These are phyloP conservation scores for Aspergillus japonicus DNA, from an alignment of 2,329 filamentous ascomycete species.

Conservation along the genomic window DNA sequence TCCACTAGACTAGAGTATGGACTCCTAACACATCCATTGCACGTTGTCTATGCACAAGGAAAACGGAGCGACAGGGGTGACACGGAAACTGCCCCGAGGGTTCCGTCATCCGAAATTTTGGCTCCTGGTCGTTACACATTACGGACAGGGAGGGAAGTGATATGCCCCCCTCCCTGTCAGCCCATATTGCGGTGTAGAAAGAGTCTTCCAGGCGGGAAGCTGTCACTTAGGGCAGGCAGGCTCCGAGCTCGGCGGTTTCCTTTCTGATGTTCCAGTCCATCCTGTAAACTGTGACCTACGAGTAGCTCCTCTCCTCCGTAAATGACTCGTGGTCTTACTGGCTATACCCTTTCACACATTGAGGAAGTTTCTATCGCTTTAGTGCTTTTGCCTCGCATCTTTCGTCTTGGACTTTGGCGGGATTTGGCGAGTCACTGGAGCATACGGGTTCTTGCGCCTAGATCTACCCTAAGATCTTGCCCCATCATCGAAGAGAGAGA, in stretches of 20 bases:
- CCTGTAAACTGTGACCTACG: neutral
- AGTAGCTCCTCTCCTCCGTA: neutral
- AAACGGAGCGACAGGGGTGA: slow-evolving; percentile 1
- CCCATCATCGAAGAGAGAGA: neutral
- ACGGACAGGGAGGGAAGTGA: slow-evolving; percentile 6
- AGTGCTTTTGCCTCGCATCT: neutral
- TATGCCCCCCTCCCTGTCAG: neutral
- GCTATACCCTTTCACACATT: neutral
- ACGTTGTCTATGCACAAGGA: neutral
- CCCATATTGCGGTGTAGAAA: slow-evolving; percentile 14
- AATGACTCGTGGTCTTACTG: neutral
- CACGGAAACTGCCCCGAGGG: neutral
- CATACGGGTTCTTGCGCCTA: neutral
- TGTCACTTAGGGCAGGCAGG: neutral
- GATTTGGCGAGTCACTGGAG: neutral
- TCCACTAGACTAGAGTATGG: neutral
- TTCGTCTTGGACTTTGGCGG: neutral
- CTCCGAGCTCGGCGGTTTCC: neutral
- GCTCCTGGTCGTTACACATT: slow-evolving; percentile 6
- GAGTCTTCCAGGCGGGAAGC: no score
- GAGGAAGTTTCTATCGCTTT: neutral
- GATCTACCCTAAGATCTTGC: neutral
- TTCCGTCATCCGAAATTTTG: neutral
- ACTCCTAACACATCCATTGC: neutral
- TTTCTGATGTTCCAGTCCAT: neutral